phyloP scores from a whole-genome alignment of 768 basidiomycete genomes.

The Trametes maxima region DNA sequence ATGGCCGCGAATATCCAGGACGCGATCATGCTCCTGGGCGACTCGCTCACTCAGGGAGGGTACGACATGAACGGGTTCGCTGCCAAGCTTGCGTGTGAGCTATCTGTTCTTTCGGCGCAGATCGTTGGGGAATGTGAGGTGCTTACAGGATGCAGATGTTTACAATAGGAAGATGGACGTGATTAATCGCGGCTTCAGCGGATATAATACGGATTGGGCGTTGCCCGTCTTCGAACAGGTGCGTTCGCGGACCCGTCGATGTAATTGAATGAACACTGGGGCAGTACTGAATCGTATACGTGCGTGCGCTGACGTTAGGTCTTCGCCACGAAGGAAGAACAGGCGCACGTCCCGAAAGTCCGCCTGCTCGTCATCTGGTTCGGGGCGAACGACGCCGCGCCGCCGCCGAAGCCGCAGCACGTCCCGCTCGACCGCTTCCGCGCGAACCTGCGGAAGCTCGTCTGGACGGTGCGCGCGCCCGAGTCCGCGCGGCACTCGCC shows the following conservation, averaged over 20 bases:
- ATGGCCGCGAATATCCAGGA: constrained; percentile 68
- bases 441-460: constrained; percentile 62
- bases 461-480: constrained; percentile 63
- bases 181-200: constrained; percentile 80
- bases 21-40: constrained; percentile 75
- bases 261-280: no score
- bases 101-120: neutral
- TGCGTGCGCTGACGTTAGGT: constrained; percentile 44
- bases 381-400: constrained; percentile 85
- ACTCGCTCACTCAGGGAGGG: constrained; percentile 75
- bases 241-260: constrained; percentile 14
- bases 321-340: constrained; percentile 55
- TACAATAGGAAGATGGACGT: constrained; percentile 86
- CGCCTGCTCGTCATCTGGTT: constrained; percentile 87
- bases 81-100: constrained; percentile 62
- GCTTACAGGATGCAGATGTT: constrained; percentile 46
- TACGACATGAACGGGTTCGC: constrained; percentile 68
- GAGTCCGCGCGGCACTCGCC: constrained; percentile 69
- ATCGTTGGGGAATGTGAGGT: neutral
- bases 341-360: constrained; percentile 55
- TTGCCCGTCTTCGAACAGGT: constrained; percentile 80
- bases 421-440: constrained; percentile 70
- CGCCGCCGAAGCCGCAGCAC: constrained; percentile 68
- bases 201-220: constrained; percentile 89
- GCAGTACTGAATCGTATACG: neutral